phyloP scores from a whole-genome alignment of 1,284 basidiomycete species.

The Gymnopus androsaceus region DNA sequence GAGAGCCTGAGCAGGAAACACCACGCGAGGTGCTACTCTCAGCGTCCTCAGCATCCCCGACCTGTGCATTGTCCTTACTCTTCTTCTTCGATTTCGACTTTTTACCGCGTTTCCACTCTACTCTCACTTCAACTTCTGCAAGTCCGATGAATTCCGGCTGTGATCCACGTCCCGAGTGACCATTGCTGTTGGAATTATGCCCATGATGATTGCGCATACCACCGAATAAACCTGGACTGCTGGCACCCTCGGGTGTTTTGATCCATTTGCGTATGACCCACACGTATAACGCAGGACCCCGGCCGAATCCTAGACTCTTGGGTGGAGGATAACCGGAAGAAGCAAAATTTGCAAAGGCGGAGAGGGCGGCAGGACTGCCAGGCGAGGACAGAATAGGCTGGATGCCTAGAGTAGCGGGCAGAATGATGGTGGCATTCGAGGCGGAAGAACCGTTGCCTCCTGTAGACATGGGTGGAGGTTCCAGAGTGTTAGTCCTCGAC shows the following conservation, averaged over 20 bases:
- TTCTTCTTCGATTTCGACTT: slow-evolving; percentile 28
- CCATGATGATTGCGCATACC: slow-evolving; percentile 29
- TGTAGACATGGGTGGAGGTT: slow-evolving; percentile 4
- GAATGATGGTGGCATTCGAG: neutral
- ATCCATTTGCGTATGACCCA: slow-evolving; percentile 85
- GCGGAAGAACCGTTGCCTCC: neutral
- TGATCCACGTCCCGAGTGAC: slow-evolving; percentile 9
- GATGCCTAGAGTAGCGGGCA: slow-evolving; percentile 21
- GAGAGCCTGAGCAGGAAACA: neutral
- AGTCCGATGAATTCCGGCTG: slow-evolving; percentile 14
- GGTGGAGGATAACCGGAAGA: slow-evolving; percentile 23
- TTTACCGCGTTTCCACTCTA: slow-evolving; percentile 72
- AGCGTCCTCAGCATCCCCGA: slow-evolving; percentile 14
- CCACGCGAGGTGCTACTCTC: slow-evolving; percentile 3
- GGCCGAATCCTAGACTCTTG: slow-evolving; percentile 15
- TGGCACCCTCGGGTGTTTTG: slow-evolving; percentile 44
- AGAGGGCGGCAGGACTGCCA: slow-evolving; percentile 11
- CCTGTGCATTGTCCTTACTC: slow-evolving; percentile 15
- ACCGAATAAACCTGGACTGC: slow-evolving; percentile 26
- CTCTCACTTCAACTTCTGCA: slow-evolving; percentile 58
- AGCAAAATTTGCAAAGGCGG: slow-evolving; percentile 17
- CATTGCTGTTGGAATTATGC: slow-evolving; percentile 6
- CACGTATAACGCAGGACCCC: slow-evolving; percentile 62
- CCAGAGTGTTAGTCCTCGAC: neutral
- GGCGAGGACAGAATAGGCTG: slow-evolving; percentile 20